Percentiles rank a stretch among this genome's conserved stretches.
These are phyloP conservation scores for Leavenworthia alabamica DNA, from an alignment of 345 rosid species.

Conservation along the genomic window DNA sequence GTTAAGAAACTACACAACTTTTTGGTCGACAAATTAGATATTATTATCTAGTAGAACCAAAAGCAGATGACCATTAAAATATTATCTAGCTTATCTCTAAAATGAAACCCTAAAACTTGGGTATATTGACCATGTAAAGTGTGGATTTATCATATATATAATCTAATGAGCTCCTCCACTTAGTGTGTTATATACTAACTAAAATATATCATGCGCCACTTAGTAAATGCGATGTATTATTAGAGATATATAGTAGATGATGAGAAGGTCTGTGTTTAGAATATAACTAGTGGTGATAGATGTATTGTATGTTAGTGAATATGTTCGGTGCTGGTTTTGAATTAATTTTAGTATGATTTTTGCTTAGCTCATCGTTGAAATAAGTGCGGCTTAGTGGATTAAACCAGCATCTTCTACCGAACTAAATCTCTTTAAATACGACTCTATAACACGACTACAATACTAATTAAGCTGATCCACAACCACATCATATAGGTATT, in stretches of 20 bases:
- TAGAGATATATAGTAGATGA: background rate
- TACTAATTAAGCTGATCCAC: constrained; percentile 12
- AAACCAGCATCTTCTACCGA: constrained; percentile 22
- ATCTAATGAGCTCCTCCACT: constrained; percentile 16
- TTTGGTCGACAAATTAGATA: background rate
- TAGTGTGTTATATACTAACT: constrained; percentile 6
- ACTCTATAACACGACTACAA: constrained; percentile 11
- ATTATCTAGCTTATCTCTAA: background rate
- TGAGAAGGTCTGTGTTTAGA: background rate
- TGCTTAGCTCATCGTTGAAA: too few species aligned
- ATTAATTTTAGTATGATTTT: background rate
- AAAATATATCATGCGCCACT: constrained; percentile 25
- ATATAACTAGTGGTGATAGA: constrained; percentile 15
- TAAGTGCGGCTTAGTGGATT: too few species aligned
- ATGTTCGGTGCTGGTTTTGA: constrained; percentile 13
- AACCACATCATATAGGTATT: constrained; percentile 8
- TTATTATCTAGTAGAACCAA: background rate
- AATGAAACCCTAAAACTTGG: constrained; percentile 10
- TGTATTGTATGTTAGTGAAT: constrained; percentile 20
- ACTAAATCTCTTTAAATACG: constrained; percentile 23
- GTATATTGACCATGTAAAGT: constrained; percentile 1
- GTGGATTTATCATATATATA: background rate
- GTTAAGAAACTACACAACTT: background rate
- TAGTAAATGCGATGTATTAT: constrained; percentile 7
- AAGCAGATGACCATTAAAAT: background rate